Conservation (phyloP, 1,139 yeast species). For the Suhomyces wounanorum region DNA sequence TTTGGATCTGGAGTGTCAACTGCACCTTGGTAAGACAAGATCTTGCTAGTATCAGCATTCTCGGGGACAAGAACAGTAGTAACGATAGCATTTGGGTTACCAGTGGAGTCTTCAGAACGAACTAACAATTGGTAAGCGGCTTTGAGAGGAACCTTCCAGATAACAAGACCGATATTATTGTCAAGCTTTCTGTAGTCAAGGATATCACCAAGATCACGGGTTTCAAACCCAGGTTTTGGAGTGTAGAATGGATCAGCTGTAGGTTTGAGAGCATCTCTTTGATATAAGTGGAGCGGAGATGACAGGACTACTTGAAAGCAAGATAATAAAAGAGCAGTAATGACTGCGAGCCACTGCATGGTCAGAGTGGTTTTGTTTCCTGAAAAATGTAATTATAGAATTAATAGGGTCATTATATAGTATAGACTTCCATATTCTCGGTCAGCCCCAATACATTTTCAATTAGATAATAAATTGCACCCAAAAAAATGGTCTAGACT, state of each 20-base stretch:
- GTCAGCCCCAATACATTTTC: background rate
- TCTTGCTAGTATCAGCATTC: constrained; percentile 29
- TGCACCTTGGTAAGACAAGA: constrained; percentile 38
- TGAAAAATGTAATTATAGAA: background rate
- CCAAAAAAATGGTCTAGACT: too few species aligned
- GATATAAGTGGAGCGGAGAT: background rate
- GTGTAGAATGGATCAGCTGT: constrained; percentile 29
- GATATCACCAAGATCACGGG: constrained; percentile 26
- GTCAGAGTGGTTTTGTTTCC: background rate
- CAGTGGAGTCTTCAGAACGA: constrained; percentile 35
- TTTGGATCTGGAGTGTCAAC: constrained; percentile 31
- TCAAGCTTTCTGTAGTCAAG: constrained; percentile 24
- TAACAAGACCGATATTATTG: background rate
- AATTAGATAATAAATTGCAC: background rate
- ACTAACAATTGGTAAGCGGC: constrained; percentile 36
- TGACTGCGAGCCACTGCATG: background rate
- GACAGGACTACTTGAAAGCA: background rate
- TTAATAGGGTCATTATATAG: background rate
- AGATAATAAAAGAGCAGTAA: background rate
- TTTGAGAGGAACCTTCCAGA: constrained; percentile 18
- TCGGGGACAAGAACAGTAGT: constrained; percentile 35
- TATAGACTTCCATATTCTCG: background rate
- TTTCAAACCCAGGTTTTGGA: constrained; percentile 30
- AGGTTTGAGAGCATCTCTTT: background rate
- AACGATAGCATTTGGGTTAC: constrained; percentile 33